Percentiles rank a stretch among this genome's conserved stretches.
Evolutionary conservation across 2,329 filamentous ascomycete genomes (phyloP).

Genomic region (Aspergillus ochraceoroseus): DNA sequence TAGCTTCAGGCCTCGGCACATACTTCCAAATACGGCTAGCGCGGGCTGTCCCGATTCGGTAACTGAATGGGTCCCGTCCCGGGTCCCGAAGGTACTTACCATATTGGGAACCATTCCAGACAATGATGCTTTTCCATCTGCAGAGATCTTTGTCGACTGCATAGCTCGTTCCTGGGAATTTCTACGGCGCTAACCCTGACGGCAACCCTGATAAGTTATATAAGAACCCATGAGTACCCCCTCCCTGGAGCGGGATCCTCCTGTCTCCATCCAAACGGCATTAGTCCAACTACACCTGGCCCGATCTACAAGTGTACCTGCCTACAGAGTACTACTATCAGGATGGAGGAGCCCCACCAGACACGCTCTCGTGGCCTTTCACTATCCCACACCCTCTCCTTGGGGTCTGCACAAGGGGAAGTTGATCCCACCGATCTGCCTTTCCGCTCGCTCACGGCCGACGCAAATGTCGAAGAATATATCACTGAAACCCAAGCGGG

Average conservation of each 20-base stretch:
- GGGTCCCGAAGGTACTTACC: constrained; percentile 5
- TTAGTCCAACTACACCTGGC: neutral
- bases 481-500: constrained; percentile 57
- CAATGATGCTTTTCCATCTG: neutral
- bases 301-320: neutral
- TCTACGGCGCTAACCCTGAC: neutral
- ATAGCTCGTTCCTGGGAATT: neutral
- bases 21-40: constrained; percentile 11
- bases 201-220: constrained; percentile 12
- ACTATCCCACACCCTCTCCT: constrained; percentile 26
- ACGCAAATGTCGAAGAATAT: constrained; percentile 63
- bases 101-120: neutral
- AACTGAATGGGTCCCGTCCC: constrained; percentile 4
- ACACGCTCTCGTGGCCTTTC: constrained; percentile 8
- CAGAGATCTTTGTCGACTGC: no score
- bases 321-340: constrained; percentile 7
- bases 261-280: neutral
- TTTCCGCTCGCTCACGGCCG: constrained; percentile 57
- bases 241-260: neutral
- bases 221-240: constrained; percentile 8
- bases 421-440: constrained; percentile 55
- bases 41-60: neutral
- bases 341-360: constrained; percentile 15
- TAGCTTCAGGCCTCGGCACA: no score
- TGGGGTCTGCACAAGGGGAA: constrained; percentile 19